phyloP scores from a whole-genome alignment of 108 stramenopile species.

The Cafeteria roenbergensis region DNA sequence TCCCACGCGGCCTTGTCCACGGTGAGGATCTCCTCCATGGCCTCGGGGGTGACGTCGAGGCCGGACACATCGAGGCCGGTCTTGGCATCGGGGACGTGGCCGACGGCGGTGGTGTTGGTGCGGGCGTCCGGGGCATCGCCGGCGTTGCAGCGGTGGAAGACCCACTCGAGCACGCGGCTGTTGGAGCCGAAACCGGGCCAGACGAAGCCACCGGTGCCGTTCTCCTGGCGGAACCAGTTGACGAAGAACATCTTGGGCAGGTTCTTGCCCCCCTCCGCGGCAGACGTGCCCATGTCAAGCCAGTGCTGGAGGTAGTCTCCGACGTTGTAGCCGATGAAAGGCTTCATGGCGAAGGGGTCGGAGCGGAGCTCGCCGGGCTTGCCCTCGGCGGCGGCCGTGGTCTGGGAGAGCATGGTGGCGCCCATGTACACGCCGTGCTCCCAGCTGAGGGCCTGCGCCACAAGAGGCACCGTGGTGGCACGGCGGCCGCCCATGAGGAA shows the following conservation, averaged over 20 bases:
- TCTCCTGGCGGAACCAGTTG: conserved; percentile 6
- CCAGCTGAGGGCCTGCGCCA: neutral
- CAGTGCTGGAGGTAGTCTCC: neutral
- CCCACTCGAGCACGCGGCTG: conserved; percentile 1
- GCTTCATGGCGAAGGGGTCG: conserved; percentile 8
- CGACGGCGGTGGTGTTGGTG: neutral
- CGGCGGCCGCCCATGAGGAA: conserved; percentile 2
- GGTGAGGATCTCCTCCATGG: neutral
- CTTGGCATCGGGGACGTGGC: neutral
- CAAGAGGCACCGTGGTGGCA: neutral
- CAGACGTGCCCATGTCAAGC: conserved; percentile 2
- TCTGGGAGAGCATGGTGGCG: neutral
- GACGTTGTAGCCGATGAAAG: conserved; percentile 1
- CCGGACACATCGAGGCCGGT: neutral
- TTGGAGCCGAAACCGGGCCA: conserved; percentile 5
- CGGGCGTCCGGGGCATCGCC: neutral
- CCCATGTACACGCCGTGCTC: conserved; percentile 2
- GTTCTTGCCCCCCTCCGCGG: neutral
- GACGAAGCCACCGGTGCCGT: neutral
- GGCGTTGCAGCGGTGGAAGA: neutral
- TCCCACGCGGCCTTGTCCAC: neutral
- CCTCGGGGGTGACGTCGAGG: neutral
- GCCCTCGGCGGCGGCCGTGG: conserved; percentile 4
- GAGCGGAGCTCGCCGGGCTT: neutral
- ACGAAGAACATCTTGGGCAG: conserved; percentile 5